A percentile compares a stretch with the other conserved stretches of the same genome.
Evolutionary conservation across 1,139 yeast species (phyloP).

Genomic region (Suhomyces chickasaworum): DNA sequence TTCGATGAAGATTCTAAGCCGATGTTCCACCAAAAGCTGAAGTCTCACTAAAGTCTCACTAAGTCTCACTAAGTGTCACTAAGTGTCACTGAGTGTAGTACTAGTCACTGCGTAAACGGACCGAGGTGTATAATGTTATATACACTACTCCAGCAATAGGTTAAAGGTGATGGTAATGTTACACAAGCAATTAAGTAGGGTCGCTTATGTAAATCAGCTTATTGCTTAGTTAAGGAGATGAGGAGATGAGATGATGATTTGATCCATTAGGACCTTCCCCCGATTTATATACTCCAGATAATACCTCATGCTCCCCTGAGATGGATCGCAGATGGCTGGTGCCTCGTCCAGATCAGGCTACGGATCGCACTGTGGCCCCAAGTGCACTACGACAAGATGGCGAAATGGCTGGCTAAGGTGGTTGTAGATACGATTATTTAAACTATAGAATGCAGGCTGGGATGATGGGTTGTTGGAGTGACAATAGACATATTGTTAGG

Average conservation of each 20-base stretch:
- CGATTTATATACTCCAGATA: slow-evolving; percentile 3
- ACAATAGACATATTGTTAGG: slow-evolving; percentile 2
- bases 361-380: slow-evolving; percentile 4
- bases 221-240: neutral
- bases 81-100: too few relatives aligned
- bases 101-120: neutral
- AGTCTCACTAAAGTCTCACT: neutral
- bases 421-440: slow-evolving; percentile 10
- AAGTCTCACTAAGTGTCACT: too few relatives aligned
- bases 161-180: too few relatives aligned
- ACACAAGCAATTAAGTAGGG: neutral
- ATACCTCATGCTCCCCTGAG: slow-evolving; percentile 1
- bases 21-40: too few relatives aligned
- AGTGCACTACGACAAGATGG: too few relatives aligned
- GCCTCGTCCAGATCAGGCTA: slow-evolving; percentile 7
- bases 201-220: neutral
- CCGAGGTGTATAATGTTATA: neutral
- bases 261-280: neutral
- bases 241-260: neutral
- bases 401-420: slow-evolving; percentile 9
- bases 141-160: neutral
- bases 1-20: too few relatives aligned
- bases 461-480: slow-evolving; percentile 3
- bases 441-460: neutral
- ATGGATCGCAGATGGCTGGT: slow-evolving; percentile 8